Conservation (phyloP, 257 asterid genomes). For the Nicotiana attenuata region DNA sequence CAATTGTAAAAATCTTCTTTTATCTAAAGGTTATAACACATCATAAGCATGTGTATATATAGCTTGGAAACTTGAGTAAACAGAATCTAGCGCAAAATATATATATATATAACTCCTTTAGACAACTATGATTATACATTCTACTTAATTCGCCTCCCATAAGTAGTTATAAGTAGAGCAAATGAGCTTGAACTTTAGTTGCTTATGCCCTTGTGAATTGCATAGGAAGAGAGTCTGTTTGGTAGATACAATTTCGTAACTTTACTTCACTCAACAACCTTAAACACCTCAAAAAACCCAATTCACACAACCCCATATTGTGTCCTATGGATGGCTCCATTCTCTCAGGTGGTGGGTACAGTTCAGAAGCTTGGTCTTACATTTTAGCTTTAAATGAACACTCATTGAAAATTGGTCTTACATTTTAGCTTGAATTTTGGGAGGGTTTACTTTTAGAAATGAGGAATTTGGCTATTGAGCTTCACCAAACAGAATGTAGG, state of each 20-base stretch:
- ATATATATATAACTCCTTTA: too few relatives aligned
- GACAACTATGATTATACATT: too few relatives aligned
- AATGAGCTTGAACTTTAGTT: too few relatives aligned
- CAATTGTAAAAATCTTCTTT: too few relatives aligned
- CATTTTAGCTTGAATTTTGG: slow-evolving; percentile 43
- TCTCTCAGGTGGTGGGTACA: slow-evolving; percentile 87
- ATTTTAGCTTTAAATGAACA: slow-evolving; percentile 45
- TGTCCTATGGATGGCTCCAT: slow-evolving; percentile 93
- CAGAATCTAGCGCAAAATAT: too few relatives aligned
- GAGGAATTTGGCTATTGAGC: slow-evolving; percentile 49
- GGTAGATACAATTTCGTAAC: not conserved
- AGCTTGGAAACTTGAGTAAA: too few relatives aligned
- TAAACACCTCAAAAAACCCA: not conserved
- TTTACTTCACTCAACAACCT: slow-evolving; percentile 11
- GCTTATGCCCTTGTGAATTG: too few relatives aligned
- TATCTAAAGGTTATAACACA: too few relatives aligned
- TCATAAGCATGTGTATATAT: too few relatives aligned
- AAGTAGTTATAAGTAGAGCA: too few relatives aligned
- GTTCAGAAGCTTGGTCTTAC: slow-evolving; percentile 95
- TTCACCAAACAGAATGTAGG: slow-evolving; percentile 43
- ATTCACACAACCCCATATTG: slow-evolving; percentile 40
- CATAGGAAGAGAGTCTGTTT: too few relatives aligned
- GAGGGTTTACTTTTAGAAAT: slow-evolving; percentile 60
- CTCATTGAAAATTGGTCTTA: slow-evolving; percentile 27
- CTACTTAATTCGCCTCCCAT: too few relatives aligned